Base-by-base conservation (phyloP, 202 grass and related monocot species). In the Schoenoplectus triqueter region DNA sequence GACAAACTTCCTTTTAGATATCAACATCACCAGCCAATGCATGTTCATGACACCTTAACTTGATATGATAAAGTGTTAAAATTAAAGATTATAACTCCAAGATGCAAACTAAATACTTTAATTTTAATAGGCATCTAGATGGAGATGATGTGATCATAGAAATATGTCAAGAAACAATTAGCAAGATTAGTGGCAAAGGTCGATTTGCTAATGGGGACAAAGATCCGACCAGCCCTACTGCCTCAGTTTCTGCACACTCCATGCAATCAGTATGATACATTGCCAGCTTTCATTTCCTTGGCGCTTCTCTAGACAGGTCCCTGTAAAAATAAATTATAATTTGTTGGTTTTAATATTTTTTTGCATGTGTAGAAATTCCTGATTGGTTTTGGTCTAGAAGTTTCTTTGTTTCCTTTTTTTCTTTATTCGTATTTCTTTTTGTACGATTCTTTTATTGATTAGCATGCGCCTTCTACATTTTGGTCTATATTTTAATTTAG, bases 141-240 rank as follows among this genome's bases (percentile, higher is more conserved):
- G 49, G 87, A 0, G 91, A 95, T 10, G 93, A 98, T 80, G 94
- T 92, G 93, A 95, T 98, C 87, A 84, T 95, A 78, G 95, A 98
- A 49, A 89, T 98, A 13, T 81, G 89, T 84, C 95, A 94, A 55
- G 91, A 94, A 21, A 84, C 86, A 65, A 69, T 92, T 56, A 90
- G 88, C 57, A 89, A 88, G 90, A 95, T 98, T 55, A 95, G 89
- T 72, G 95, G 92, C 78, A 92, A 4, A 89, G 95, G 78, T 78
- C 87, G 88, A 88, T 80, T 65, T 66, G 89, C 86, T 44, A 92
- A 95, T 57, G 95, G 90, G 45, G 95, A 98, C 50, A 84, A 93
- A 78, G 91, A 98, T 51, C 66, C 85, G 17, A 89, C 88, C 90
- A 98, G 95, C 74, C 95, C 93, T 7, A 98, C 92, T 47, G 93